phyloP scores from a whole-genome alignment of 2,329 filamentous ascomycete genomes.

The Grosmannia serpens region DNA sequence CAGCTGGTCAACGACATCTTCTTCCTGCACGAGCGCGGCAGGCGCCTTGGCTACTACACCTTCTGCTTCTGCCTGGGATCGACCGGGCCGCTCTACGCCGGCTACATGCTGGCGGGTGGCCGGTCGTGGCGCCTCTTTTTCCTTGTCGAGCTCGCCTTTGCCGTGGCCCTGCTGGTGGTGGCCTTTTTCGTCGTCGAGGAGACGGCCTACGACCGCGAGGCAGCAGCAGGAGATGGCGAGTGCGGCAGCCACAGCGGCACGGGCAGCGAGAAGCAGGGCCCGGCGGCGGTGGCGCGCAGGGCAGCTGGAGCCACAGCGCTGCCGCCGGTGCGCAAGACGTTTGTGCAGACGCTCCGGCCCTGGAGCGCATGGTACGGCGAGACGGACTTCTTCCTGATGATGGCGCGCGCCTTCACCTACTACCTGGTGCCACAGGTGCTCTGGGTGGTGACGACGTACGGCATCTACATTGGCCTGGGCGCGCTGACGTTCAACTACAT shows the following conservation, averaged over 20 bases:
- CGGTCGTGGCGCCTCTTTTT: constrained; percentile 51
- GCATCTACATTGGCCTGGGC: constrained; percentile 36
- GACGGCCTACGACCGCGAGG: constrained; percentile 17
- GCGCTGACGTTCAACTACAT: constrained; percentile 38
- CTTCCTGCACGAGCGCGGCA: constrained; percentile 34
- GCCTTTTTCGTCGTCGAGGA: constrained; percentile 24
- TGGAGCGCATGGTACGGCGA: constrained; percentile 31
- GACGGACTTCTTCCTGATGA: constrained; percentile 31
- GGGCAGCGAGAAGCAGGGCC: background rate
- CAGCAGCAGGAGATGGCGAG: too few species aligned
- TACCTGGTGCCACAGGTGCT: constrained; percentile 35
- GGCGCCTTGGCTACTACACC: constrained; percentile 49
- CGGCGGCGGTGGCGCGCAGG: background rate
- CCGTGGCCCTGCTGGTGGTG: constrained; percentile 16
- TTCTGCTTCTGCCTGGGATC: constrained; percentile 44
- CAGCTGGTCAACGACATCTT: constrained; percentile 35
- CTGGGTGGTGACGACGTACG: constrained; percentile 37
- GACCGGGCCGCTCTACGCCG: constrained; percentile 44
- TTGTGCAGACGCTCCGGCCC: constrained; percentile 28
- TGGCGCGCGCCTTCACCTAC: constrained; percentile 32
- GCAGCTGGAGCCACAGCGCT: constrained; percentile 13
- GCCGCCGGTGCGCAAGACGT: constrained; percentile 26
- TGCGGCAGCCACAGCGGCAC: background rate
- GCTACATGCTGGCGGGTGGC: constrained; percentile 47
- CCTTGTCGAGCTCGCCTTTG: constrained; percentile 47